Conservation (phyloP, 257 asterid genomes). For the Primulina tabacum region DNA sequence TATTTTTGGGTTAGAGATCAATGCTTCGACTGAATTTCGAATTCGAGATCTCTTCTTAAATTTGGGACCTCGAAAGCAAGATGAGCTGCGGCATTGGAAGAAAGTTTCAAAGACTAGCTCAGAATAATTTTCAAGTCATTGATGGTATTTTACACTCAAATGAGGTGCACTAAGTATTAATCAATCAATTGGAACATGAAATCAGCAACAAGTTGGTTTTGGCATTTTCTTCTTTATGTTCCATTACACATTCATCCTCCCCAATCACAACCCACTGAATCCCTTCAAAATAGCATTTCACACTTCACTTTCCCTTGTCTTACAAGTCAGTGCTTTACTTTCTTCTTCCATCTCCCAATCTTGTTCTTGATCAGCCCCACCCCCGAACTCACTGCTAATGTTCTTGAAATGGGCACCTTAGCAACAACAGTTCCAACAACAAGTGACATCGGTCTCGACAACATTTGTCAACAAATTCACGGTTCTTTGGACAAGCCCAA, state of each 20-base stretch:
- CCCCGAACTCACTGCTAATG: constrained; percentile 3
- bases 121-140: too few species aligned
- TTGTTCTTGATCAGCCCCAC: neutral
- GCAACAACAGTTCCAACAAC: constrained; percentile 32
- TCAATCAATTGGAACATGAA: too few species aligned
- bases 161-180: too few species aligned
- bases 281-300: constrained; percentile 1
- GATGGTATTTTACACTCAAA: too few species aligned
- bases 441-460: constrained; percentile 24
- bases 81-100: too few species aligned
- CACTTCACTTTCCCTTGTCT: constrained; percentile 25
- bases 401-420: constrained; percentile 21
- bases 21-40: too few species aligned
- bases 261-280: constrained; percentile 22
- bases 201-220: neutral
- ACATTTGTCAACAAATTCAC: constrained; percentile 45
- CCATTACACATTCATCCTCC: constrained; percentile 12
- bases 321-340: constrained; percentile 19
- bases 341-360: neutral
- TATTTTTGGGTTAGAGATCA: too few species aligned
- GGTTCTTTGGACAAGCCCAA: constrained; percentile 25
- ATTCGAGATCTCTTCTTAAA: too few species aligned
- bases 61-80: too few species aligned
- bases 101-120: too few species aligned
- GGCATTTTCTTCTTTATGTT: constrained; percentile 24